Base-by-base conservation (phyloP, 768 basidiomycete genomes). In the Xerocomellus amylosporus region DNA sequence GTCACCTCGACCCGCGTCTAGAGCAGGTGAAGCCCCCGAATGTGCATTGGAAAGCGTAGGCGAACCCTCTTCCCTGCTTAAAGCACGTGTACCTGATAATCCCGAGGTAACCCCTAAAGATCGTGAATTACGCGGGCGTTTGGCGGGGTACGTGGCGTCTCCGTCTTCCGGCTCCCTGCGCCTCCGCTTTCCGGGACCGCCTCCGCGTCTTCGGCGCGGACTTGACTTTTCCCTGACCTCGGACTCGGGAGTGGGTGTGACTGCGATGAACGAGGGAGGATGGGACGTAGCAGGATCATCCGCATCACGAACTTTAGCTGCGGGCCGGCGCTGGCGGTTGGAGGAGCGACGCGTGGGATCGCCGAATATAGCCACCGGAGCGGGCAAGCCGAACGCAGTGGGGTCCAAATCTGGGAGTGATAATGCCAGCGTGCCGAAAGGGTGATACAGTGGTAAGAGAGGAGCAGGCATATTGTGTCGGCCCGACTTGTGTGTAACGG, bases 131-230 rank as follows among this genome's bases (percentile, higher is more conserved):
- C 86, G 79, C 19, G 82, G 75, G 24, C 84, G 78, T 70, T 86
- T 88, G 12, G 85, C 82, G n/a, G 86, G 85, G 63, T 86, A 87
- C n/a, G 81, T 79, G 2, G 80, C 77, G 58, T 87, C 85, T 13
- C 79, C 80, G 43, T 86, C 84, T 41, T 87, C 85, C 8, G 64
- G 68, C 31, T 85, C 84, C 63, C 74, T 83, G 20, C 85, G 75
- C 64, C 79, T 84, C 50, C 86, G 74, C 65, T 83, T 75, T 26
- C 76, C 75, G 2, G 52, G 58, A 0, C 73, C 74, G 10, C 76
- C 76, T 28, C 68, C 70, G 7, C 69, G 69, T 53, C 73, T 75
- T 69, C 82, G 82, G 45, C 81, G 77, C 22, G 83, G 81, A 63
- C 77, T 83, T 4, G 77, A 57, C 51, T 75, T 74, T 31, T 75